These are phyloP conservation scores for Fusarium pseudonygamai DNA, from an alignment of 2,329 filamentous ascomycete genomes.

Conservation along the genomic window DNA sequence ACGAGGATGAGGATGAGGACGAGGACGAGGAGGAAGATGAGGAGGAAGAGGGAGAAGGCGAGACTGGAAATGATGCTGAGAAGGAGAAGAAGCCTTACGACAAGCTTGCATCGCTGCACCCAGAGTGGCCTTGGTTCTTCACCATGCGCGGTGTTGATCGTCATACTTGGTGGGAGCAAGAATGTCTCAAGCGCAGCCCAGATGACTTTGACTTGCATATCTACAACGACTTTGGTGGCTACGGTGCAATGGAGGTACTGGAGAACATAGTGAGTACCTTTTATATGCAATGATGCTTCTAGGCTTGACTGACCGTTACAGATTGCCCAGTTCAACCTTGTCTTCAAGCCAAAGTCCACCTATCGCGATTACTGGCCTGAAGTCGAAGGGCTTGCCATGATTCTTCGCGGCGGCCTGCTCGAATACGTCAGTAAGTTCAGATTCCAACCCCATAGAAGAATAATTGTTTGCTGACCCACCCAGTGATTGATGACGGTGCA, in stretches of 20 bases:
- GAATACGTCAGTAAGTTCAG: too few relatives aligned
- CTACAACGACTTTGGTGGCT: conserved; percentile 54
- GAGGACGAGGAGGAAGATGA: not conserved
- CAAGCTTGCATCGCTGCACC: conserved; percentile 35
- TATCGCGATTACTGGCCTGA: conserved; percentile 39
- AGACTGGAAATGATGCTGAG: not conserved
- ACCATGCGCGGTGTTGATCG: conserved; percentile 29
- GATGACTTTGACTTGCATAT: conserved; percentile 47
- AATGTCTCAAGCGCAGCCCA: conserved; percentile 18
- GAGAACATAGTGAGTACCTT: conserved; percentile 49
- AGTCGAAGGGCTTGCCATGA: conserved; percentile 11
- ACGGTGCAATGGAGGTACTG: conserved; percentile 53
- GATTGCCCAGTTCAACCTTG: conserved; percentile 49
- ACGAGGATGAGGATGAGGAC: not conserved
- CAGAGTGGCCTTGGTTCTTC: conserved; percentile 26
- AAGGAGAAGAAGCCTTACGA: not conserved
- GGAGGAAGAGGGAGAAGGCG: not conserved
- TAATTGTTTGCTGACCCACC: not conserved
- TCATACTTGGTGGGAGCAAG: conserved; percentile 30
- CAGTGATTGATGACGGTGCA: too few relatives aligned
- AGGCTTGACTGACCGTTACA: not conserved
- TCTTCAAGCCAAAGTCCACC: conserved; percentile 10
- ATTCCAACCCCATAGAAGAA: too few relatives aligned
- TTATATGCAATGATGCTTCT: too few relatives aligned
- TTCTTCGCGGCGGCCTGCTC: too few relatives aligned